phyloP scores from a whole-genome alignment of 805 yeast genomes.

The Yarrowia sp. region DNA sequence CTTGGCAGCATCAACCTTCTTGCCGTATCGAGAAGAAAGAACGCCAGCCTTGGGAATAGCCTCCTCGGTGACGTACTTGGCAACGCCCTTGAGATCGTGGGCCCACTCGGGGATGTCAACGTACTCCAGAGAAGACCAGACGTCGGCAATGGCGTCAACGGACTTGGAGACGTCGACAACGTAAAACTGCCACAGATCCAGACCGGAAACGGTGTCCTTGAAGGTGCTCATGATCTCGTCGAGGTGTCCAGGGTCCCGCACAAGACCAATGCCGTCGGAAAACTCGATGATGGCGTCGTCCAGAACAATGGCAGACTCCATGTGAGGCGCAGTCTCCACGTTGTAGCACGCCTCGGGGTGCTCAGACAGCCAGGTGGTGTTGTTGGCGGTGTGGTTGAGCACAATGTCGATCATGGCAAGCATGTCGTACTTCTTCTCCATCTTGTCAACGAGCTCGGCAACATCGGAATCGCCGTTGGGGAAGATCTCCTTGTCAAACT shows the following conservation, averaged over 20 bases:
- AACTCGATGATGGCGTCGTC: slow-evolving; percentile 68
- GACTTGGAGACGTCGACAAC: slow-evolving; percentile 57
- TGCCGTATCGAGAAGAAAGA: slow-evolving; percentile 54
- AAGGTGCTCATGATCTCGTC: slow-evolving; percentile 63
- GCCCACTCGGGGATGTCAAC: slow-evolving; percentile 30
- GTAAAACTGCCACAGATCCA: slow-evolving; percentile 86
- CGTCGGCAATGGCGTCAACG: slow-evolving; percentile 38
- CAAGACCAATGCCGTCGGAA: slow-evolving; percentile 60
- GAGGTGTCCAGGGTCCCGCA: slow-evolving; percentile 55
- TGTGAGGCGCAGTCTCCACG: slow-evolving; percentile 82
- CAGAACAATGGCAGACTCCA: slow-evolving; percentile 77
- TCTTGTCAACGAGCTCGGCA: slow-evolving; percentile 45
- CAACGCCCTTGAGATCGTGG: slow-evolving; percentile 45
- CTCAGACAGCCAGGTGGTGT: slow-evolving; percentile 78
- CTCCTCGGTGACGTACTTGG: slow-evolving; percentile 44
- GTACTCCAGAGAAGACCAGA: slow-evolving; percentile 29
- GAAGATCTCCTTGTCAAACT: slow-evolving; percentile 68
- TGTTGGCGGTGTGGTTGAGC: slow-evolving; percentile 90
- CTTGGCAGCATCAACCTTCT: slow-evolving; percentile 50
- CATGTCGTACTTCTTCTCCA: slow-evolving; percentile 57
- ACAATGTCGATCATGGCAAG: slow-evolving; percentile 88
- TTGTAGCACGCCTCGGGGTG: slow-evolving; percentile 93
- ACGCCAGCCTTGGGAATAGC: slow-evolving; percentile 43
- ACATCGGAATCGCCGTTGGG: slow-evolving; percentile 55
- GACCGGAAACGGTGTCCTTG: slow-evolving; percentile 57